Base-by-base conservation (phyloP, 495 filamentous ascomycete genomes). In the Hyaloscypha variabilis region DNA sequence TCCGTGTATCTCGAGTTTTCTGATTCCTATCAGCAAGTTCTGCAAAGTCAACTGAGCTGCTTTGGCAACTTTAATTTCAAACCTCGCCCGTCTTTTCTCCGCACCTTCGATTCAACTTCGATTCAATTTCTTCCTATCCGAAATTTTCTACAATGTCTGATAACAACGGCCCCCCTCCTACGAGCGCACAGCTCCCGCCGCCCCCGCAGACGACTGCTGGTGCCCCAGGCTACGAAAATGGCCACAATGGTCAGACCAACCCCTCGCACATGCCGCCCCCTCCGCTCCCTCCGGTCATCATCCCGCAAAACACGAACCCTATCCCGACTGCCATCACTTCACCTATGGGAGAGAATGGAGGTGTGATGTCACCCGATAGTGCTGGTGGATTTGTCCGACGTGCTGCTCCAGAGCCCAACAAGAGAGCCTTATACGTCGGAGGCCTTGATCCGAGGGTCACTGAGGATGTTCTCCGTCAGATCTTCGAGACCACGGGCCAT, bases 401-500 rank as follows among this genome's bases (percentile, higher is more conserved):
- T 69, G 91, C 93, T 31, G 95, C 95, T 21, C 95, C 95, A 58
- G 95, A 99, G 79, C 95, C 95, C 51, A 99, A 99, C 83, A 99
- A 99, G 85, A 85, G 96, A 70, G 95, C 95, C 50, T 81, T 99
- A 53, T 99, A 99, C 69, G 94, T 99, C 53, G 95, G 95, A 34
- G 95, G 95, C 55, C 81, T 99, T 67, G 96, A 99, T 74, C 92
- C 93, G 36, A 86, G 95, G 58, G 95, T 98, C 52, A 97, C 95
- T 34, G 95, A 99, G 74, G 95, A 98, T 74, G 92, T 98, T 39
- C 77, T 99, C 70, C 91, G 93, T 71, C 96, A 98, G 75, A 99
- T 99, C 62, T 99, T 99, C 73, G 96, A 99, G 81, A 98, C 95
- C 5, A 97, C 92, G 61, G 95, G 95, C 26, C 95, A 99, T 79